Evolutionary conservation across 768 basidiomycete genomes (phyloP).

Genomic region (Agaricus subrufescens): DNA sequence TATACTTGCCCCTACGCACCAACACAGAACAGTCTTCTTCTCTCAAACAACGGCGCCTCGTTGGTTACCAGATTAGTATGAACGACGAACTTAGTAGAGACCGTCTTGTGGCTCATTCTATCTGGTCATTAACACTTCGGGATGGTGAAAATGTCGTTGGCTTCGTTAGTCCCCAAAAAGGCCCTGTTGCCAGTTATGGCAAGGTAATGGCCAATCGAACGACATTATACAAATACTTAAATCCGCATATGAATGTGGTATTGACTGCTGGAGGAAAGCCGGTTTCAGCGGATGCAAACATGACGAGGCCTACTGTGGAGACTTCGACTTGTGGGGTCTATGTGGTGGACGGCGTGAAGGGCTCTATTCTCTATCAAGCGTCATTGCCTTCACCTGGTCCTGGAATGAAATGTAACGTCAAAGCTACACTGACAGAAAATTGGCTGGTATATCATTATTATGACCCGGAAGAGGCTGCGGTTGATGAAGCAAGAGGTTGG

Average conservation of each 20-base stretch:
- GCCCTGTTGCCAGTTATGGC: constrained; percentile 72
- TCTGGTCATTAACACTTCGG: constrained; percentile 61
- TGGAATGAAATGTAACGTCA: constrained; percentile 53
- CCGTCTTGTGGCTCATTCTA: constrained; percentile 47
- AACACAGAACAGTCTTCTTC: constrained; percentile 21
- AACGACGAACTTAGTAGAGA: constrained; percentile 26
- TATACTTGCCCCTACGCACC: constrained; percentile 57
- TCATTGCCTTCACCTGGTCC: constrained; percentile 36
- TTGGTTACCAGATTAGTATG: constrained; percentile 51
- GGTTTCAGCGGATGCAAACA: background rate
- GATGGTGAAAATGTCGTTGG: constrained; percentile 53
- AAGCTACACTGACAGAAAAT: constrained; percentile 75
- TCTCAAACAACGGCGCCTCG: constrained; percentile 35
- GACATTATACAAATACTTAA: constrained; percentile 93
- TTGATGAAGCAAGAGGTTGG: constrained; percentile 57
- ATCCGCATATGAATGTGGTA: constrained; percentile 70
- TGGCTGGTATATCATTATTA: constrained; percentile 92
- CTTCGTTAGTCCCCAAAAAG: constrained; percentile 41
- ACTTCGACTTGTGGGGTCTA: constrained; percentile 55
- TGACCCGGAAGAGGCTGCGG: constrained; percentile 47
- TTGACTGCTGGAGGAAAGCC: constrained; percentile 35
- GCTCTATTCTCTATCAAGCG: constrained; percentile 66
- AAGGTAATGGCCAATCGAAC: constrained; percentile 83
- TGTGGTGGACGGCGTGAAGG: constrained; percentile 77
- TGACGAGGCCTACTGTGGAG: constrained; percentile 16